Base-by-base conservation (phyloP, 305 asterid genomes). In the Coffea humblotiana region DNA sequence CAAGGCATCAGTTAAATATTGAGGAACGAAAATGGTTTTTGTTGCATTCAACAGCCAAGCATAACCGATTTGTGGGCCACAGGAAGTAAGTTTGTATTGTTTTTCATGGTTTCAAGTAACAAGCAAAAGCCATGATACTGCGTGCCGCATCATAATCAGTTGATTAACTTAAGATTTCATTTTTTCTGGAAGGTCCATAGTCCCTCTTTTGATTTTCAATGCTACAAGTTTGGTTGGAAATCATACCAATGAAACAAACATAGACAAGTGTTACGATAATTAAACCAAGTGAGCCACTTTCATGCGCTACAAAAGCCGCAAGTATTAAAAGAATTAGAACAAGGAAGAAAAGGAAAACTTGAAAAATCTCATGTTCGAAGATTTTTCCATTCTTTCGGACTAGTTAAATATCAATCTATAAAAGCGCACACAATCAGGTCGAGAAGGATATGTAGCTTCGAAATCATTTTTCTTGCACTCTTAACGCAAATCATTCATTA, bases 1-100 rank as follows among this genome's bases (percentile, higher is more conserved):
- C 90, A 76, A 37, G 45, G 51, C 48, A 48, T 68, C 71, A 11
- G 37, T 52, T 35, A 74, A 61, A 75, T 15, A 25, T 54, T 18
- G 48, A 8, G 75, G 29, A 27, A n/a, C 11, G 25, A 70, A 29
- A 69, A 37, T 10, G 35, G 29, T 32, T 45, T 61, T 49, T 29
- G 18, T 68, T 40, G 68, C 61, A 32, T 43, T 60, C 58, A 51
- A 43, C 65, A 19, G 69, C 27, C 4, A 63, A 25, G 47, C 23
- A 56, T 14, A 61, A 35, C 10, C 32, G 25, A 63, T 37, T 75
- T 29, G 19, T 23, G n/a, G 3, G 15, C 6, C 7, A 19, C 54
- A 37, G 25, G 70, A 21, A 56, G 37, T 60, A 47, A 40, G 25
- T 8, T 61, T 37, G 29, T 65, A 43, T 21, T 6, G 43, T 15